These are phyloP conservation scores for Aphanomyces euteiches DNA, from an alignment of 352 stramenopile genomes.

Conservation along the genomic window DNA sequence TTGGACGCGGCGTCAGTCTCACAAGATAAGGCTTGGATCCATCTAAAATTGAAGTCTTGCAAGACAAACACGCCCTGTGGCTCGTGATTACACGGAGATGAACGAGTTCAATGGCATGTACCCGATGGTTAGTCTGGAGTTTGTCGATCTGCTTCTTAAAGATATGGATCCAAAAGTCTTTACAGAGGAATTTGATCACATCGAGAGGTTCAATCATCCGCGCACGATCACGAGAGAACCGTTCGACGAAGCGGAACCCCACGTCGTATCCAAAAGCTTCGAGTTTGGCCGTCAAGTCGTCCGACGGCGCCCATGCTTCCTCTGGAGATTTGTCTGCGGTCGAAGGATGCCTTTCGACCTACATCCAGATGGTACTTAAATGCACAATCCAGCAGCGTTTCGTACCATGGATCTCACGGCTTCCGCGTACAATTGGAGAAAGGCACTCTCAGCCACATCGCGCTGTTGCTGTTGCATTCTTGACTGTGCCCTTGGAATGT, in stretches of 20 bases:
- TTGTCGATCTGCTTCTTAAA: conserved; percentile 99
- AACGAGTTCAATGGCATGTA: conserved; percentile 36
- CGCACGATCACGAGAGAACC: conserved; percentile 64
- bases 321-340: conserved; percentile 30
- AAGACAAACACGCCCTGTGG: conserved; percentile 89
- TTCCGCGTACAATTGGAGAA: conserved; percentile 85
- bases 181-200: conserved; percentile 98
- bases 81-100: neutral
- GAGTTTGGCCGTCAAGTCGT: conserved; percentile 76
- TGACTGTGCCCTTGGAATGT: neutral
- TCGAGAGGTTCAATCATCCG: conserved; percentile 89
- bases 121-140: conserved; percentile 96
- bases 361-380: conserved; percentile 15
- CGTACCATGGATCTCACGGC: conserved; percentile 79
- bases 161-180: conserved; percentile 96
- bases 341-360: conserved; percentile 68
- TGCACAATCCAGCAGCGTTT: too few species aligned
- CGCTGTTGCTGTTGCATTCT: conserved; percentile 38
- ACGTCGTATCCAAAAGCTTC: conserved; percentile 86
- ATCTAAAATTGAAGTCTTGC: conserved; percentile 93
- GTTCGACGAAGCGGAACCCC: conserved; percentile 78
- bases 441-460: conserved; percentile 80
- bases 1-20: conserved; percentile 75
- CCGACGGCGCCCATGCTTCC: conserved; percentile 39
- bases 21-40: conserved; percentile 82